These are phyloP conservation scores for Amanita phalloides DNA, from an alignment of 768 basidiomycete species.

Conservation along the genomic window DNA sequence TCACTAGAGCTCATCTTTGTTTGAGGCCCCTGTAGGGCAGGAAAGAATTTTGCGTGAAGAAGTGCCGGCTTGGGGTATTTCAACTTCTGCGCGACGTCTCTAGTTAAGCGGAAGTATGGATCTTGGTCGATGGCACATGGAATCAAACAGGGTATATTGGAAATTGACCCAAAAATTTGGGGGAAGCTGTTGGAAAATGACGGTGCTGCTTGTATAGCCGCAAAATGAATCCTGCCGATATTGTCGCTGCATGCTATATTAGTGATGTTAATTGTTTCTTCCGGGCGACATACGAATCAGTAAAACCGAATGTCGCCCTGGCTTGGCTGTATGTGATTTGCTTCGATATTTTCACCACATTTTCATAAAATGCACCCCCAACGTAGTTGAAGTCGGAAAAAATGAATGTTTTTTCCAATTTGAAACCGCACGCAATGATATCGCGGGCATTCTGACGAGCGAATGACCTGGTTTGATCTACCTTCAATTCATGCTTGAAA, in stretches of 20 bases:
- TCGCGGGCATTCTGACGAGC: conserved; percentile 84
- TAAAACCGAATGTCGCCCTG: conserved; percentile 94
- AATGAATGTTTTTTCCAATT: conserved; percentile 89
- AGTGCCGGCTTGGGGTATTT: conserved; percentile 93
- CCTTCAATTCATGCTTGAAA: conserved; percentile 90
- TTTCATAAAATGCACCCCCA: conserved; percentile 89
- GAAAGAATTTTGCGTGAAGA: conserved; percentile 95
- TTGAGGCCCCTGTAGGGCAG: conserved; percentile 93
- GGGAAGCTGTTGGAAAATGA: conserved; percentile 98
- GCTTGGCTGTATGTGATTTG: conserved; percentile 91
- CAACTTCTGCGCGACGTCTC: conserved; percentile 88
- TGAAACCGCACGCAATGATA: conserved; percentile 94
- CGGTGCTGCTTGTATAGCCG: conserved; percentile 89
- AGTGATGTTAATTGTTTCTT: neutral
- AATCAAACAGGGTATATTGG: conserved; percentile 86
- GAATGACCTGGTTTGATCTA: conserved; percentile 79
- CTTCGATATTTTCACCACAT: conserved; percentile 86
- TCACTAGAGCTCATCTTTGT: conserved; percentile 99
- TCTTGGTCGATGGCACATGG: conserved; percentile 99
- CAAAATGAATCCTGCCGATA: conserved; percentile 96
- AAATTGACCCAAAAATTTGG: conserved; percentile 81
- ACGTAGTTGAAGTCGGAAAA: conserved; percentile 89
- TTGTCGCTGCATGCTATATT: conserved; percentile 63
- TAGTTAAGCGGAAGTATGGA: conserved; percentile 94
- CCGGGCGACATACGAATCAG: conserved; percentile 67